These are phyloP conservation scores for Colletotrichum nymphaeae DNA, from an alignment of 2,329 filamentous ascomycete genomes.

Conservation along the genomic window DNA sequence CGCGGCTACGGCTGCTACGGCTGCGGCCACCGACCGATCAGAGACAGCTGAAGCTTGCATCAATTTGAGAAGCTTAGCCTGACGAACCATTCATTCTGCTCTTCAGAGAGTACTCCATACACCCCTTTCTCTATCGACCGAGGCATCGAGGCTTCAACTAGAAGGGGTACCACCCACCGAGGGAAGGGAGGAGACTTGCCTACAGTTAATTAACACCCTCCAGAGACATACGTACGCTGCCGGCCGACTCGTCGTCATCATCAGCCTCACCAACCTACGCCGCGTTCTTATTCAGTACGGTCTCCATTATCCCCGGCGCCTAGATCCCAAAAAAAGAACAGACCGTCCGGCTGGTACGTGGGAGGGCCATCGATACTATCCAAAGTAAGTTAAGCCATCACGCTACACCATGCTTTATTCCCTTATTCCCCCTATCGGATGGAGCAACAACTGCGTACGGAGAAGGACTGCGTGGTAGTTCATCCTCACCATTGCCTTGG, in stretches of 20 bases:
- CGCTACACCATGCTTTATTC: background rate
- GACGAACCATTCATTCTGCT: background rate
- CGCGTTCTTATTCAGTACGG: background rate
- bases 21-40: background rate
- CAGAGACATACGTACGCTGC: slow-evolving; percentile 15
- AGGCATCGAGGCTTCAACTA: background rate
- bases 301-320: slow-evolving; percentile 1
- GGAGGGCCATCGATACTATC: background rate
- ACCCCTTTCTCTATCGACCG: background rate
- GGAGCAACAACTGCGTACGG: background rate
- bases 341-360: background rate
- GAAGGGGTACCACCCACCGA: background rate
- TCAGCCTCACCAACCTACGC: slow-evolving; percentile 24
- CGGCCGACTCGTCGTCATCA: slow-evolving; percentile 21
- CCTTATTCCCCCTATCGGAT: slow-evolving; percentile 7
- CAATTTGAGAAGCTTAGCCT: background rate
- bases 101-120: background rate
- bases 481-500: slow-evolving; percentile 3
- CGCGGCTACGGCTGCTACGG: background rate
- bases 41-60: background rate
- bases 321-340: slow-evolving; percentile 21
- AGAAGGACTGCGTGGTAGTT: background rate
- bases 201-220: slow-evolving; percentile 8
- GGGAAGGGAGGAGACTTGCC: slow-evolving; percentile 4
- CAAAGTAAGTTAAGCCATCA: slow-evolving; percentile 3